Conservation (phyloP, 805 yeast species). For the Metschnikowia similis region DNA sequence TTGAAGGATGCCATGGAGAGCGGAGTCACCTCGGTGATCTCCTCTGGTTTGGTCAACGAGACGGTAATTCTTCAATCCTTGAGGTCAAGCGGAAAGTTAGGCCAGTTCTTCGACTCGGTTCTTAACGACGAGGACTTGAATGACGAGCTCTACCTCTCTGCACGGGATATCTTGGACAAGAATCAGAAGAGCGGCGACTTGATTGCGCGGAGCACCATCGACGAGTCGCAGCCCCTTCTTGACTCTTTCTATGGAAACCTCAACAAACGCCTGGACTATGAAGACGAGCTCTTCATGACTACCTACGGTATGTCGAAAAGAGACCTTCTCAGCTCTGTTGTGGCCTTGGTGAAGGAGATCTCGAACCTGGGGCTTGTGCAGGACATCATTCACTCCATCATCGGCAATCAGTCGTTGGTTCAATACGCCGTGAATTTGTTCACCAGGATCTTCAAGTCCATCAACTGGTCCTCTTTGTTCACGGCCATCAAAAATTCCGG, state of each 20-base stretch:
- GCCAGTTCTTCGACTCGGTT: conserved; percentile 14
- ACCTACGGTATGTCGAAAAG: conserved; percentile 15
- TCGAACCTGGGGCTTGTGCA: conserved; percentile 21
- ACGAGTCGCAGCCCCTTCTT: conserved; percentile 10
- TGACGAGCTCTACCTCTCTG: conserved; percentile 12
- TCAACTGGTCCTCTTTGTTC: conserved; percentile 21
- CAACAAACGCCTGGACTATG: conserved; percentile 12
- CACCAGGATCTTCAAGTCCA: conserved; percentile 19
- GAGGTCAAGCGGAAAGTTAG: conserved; percentile 12
- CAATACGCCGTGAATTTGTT: conserved; percentile 20
- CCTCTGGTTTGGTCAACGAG: conserved; percentile 14
- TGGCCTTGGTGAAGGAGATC: conserved; percentile 19
- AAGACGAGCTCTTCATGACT: conserved; percentile 6
- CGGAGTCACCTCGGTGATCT: conserved; percentile 14
- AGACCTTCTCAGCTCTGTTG: conserved; percentile 14
- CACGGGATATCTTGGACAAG: conserved; percentile 5
- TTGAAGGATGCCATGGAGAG: conserved; percentile 14
- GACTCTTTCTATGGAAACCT: conserved; percentile 8
- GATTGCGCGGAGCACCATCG: conserved; percentile 10
- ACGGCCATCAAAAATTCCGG: conserved; percentile 26
- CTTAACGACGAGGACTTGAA: conserved; percentile 16
- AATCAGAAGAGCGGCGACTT: conserved; percentile 1
- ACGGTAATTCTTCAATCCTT: conserved; percentile 14
- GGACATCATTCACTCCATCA: conserved; percentile 20
- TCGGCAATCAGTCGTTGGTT: conserved; percentile 20